Evolutionary conservation across 805 yeast species (phyloP), one percentile per base, ranked within the genome.

Genomic region (Ogataea corticis): DNA sequence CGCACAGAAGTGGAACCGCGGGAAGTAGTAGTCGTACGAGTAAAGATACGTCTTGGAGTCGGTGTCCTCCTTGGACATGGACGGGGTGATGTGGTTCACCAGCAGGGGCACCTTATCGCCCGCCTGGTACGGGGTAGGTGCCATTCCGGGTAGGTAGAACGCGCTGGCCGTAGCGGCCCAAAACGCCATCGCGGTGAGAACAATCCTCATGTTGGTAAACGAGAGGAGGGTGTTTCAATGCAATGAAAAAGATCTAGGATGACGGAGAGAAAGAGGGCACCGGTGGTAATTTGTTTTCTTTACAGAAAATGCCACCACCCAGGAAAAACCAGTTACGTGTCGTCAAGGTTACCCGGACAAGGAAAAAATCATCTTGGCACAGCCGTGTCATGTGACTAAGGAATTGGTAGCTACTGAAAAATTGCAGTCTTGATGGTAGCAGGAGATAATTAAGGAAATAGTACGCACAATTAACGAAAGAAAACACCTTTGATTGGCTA

Each of bases 121-220:
- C 48, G 78, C 73, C 37, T 75, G 71, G 62, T 92, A 94, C 41
- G 92, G 85, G 1, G 95, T 87, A 15, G 99, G 98, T 0, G 98
- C 96, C 18, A 90, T 94, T 7, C 98, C 98, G 0, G 98, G 98
- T 45, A 94, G 72, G 62, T 94, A 92, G 68, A 94, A 92, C 2
- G 84, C 96, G 41, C 52, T 44, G 15, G 67, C 64, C 14, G 33
- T 42, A 23, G 46, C 43, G 15, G 41, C 28, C 14, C 37, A 45
- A 7, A 49, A 36, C 32, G 49, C 46, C 27, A 37, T 31, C 21
- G 42, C 15, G 11, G 40, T 37, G 12, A 37, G 27, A 27, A 37
- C 23, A 15, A 16, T 32, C 40, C 40, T 37, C 40, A 37, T 37
- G 11, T 27, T 37, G 23, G 4, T 11, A 15, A 35, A 13, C 7